phyloP scores from a whole-genome alignment of 495 filamentous ascomycete genomes.

The Aspergillus indologenus region DNA sequence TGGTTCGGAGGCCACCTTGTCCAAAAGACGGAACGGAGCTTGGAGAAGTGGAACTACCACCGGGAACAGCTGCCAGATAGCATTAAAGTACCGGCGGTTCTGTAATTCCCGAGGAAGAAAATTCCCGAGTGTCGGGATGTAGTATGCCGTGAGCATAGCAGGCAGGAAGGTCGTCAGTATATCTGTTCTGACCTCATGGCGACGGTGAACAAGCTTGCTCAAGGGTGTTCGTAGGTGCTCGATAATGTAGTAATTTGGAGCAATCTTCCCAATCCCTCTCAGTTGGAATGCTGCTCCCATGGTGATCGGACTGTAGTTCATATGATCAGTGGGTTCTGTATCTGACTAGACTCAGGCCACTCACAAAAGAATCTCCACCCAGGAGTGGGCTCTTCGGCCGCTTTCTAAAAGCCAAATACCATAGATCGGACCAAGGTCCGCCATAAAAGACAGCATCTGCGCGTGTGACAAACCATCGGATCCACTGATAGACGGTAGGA shows the following conservation, averaged over 20 bases:
- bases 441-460: conserved; percentile 21
- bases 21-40: background rate
- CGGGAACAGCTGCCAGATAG: background rate
- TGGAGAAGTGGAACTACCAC: conserved; percentile 4
- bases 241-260: no score
- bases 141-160: no score
- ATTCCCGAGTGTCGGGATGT: background rate
- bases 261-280: no score
- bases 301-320: conserved; percentile 9
- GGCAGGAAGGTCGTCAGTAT: no score
- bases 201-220: no score
- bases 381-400: conserved; percentile 12
- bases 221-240: no score
- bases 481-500: conserved; percentile 19
- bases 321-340: conserved; percentile 7
- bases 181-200: no score
- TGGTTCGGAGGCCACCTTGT: background rate
- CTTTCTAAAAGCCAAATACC: conserved; percentile 24
- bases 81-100: background rate
- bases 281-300: background rate
- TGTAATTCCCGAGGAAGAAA: background rate
- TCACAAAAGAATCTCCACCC: conserved; percentile 9
- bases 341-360: background rate
- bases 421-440: conserved; percentile 15
- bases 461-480: conserved; percentile 7